Evolutionary conservation across 176 grass and related monocot species (phyloP), one percentile per base, ranked within the genome.

Genomic region (sorghum (Sorghum bicolor)): DNA sequence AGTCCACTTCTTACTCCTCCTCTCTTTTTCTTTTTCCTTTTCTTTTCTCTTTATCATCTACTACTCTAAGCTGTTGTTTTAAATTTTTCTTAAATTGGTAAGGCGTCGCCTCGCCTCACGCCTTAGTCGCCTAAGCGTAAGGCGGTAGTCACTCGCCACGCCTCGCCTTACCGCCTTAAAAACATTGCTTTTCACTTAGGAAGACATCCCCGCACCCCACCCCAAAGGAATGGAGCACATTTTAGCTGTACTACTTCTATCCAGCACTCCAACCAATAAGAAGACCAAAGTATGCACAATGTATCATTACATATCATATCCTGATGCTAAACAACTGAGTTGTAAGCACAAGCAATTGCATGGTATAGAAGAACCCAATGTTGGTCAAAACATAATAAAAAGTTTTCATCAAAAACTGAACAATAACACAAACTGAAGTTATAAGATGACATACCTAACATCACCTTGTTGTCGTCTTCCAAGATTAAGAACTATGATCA

Each of bases 401-500:
- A n/a, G 55, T n/a, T 57, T 52, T 65, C 24, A 64, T 16, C 82
- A 22, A 43, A 31, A 76, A 83, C 50, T 57, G 25, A 64, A 2
- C 64, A 82, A 26, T 29, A 81, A 62, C 8, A 50, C 5, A 79
- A 48, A 69, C 30, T 37, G 5, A 79, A 73, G 50, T 25, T 15
- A 47, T 37, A 9, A 30, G 20, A 78, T 20, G 61, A 33, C 67
- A 65, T 86, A 98, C 95, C 92, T 98, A 67, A 93, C 79, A 80
- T 98, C 96, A 57, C 96, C 96, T 72, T 93, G 89, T 65, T 98
- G 91, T 65, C 85, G 78, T 67, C 87, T 95, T 79, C 96, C 96
- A 26, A 98, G 96, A 85, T 98, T 98, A 64, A 87, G 79, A 85
- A 98, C 82, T 87, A 98, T 98, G 83, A 98, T 72, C 38, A 95